Evolutionary conservation across 495 filamentous ascomycete species (phyloP).

Genomic region (Aspergillus nanangensis): DNA sequence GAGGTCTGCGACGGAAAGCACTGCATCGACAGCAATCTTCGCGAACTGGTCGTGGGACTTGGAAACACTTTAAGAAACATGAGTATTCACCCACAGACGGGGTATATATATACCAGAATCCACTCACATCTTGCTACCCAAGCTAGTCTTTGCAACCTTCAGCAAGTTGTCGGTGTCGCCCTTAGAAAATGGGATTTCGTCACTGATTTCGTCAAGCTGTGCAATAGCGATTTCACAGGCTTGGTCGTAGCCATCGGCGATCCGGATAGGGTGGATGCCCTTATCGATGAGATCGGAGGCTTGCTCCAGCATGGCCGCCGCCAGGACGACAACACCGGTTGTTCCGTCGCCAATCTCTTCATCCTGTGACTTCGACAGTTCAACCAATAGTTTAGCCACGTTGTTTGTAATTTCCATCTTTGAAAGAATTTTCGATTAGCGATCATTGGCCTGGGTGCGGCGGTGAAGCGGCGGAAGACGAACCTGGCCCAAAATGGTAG

Average conservation of each 20-base stretch:
- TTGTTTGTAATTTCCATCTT: slow-evolving; percentile 99
- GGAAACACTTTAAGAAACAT: slow-evolving; percentile 58
- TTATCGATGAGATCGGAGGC: slow-evolving; percentile 99
- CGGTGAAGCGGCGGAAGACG: slow-evolving; percentile 12
- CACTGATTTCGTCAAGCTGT: slow-evolving; percentile 89
- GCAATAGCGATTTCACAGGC: slow-evolving; percentile 94
- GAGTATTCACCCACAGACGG: slow-evolving; percentile 19
- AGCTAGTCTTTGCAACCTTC: slow-evolving; percentile 90
- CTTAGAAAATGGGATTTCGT: slow-evolving; percentile 77
- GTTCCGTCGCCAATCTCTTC: slow-evolving; percentile 99
- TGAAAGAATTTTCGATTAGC: slow-evolving; percentile 9
- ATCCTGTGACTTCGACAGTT: slow-evolving; percentile 98
- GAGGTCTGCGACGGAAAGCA: slow-evolving; percentile 93
- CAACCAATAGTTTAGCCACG: slow-evolving; percentile 92
- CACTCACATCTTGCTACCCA: slow-evolving; percentile 89
- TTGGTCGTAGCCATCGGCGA: slow-evolving; percentile 96
- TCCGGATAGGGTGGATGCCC: slow-evolving; percentile 96
- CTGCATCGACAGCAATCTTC: slow-evolving; percentile 93
- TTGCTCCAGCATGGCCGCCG: slow-evolving; percentile 91
- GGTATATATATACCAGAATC: background rate
- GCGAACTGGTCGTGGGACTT: slow-evolving; percentile 98
- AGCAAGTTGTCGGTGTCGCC: slow-evolving; percentile 76
- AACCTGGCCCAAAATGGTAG: slow-evolving; percentile 88
- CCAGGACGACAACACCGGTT: slow-evolving; percentile 95
- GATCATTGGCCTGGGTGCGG: slow-evolving; percentile 9